These are phyloP conservation scores for Rhodotorula babjevae DNA, from an alignment of 768 basidiomycete genomes.

Conservation along the genomic window DNA sequence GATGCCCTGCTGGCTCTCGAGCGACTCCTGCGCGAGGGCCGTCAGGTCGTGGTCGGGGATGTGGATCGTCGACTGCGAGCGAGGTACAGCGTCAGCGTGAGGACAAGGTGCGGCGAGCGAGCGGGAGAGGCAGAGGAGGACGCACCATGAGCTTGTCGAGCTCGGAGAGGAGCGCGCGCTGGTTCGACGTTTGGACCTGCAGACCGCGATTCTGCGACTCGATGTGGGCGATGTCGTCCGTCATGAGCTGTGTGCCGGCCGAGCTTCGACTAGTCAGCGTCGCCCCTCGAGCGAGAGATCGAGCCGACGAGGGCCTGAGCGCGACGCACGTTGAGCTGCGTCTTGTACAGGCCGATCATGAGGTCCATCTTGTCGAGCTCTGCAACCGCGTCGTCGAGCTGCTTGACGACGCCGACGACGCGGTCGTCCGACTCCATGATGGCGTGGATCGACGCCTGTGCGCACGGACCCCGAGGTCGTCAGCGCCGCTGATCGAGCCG, in stretches of 20 bases:
- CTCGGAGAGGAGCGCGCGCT: constrained; percentile 74
- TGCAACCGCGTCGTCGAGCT: constrained; percentile 77
- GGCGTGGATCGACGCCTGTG: constrained; percentile 90
- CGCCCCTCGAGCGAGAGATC: not conserved
- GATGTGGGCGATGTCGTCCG: constrained; percentile 90
- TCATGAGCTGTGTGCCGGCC: constrained; percentile 63
- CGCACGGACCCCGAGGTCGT: not conserved
- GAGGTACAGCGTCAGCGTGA: not conserved
- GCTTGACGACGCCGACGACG: constrained; percentile 74
- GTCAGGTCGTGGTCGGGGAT: constrained; percentile 73
- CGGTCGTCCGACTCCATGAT: constrained; percentile 95
- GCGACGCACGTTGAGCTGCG: constrained; percentile 78
- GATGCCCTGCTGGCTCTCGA: constrained; percentile 73
- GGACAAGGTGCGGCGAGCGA: not conserved
- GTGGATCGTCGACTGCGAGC: constrained; percentile 78
- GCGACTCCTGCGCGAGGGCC: constrained; percentile 78
- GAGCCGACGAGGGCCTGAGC: not conserved
- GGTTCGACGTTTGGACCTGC: constrained; percentile 96
- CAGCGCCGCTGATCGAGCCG: no score
- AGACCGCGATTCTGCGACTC: constrained; percentile 94
- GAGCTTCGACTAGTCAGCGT: not conserved
- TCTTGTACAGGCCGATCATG: constrained; percentile 86
- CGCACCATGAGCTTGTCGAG: constrained; percentile 78
- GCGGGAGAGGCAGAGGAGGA: not conserved
- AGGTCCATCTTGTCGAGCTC: constrained; percentile 89